phyloP scores from a whole-genome alignment of 805 yeast species.

The Cyberlindnera galapagoensis region DNA sequence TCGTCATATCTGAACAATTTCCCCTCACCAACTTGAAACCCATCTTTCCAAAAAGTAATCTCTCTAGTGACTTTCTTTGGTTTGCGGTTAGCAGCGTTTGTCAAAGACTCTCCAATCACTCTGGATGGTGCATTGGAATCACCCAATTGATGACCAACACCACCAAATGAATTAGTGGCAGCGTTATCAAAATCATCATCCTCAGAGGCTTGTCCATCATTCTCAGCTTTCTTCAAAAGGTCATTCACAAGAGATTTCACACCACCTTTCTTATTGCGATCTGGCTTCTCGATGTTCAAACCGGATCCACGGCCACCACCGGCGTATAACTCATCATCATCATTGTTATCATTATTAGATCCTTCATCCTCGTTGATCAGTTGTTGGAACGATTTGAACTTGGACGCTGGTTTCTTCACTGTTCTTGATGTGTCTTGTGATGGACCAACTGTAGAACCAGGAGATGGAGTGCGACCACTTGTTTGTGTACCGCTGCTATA shows the following conservation, averaged over 20 bases:
- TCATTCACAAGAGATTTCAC: constrained; percentile 45
- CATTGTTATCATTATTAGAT: constrained; percentile 46
- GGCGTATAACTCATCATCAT: constrained; percentile 56
- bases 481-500: constrained; percentile 21
- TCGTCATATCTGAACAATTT: constrained; percentile 82
- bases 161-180: constrained; percentile 28
- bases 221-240: constrained; percentile 61
- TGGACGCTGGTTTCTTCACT: constrained; percentile 15
- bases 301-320: constrained; percentile 70
- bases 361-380: constrained; percentile 31
- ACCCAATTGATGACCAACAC: constrained; percentile 38
- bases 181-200: constrained; percentile 29
- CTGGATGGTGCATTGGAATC: constrained; percentile 27
- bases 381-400: constrained; percentile 34
- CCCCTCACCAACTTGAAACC: constrained; percentile 94
- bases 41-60: constrained; percentile 93
- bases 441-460: no score
- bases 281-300: constrained; percentile 72
- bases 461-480: constrained; percentile 3
- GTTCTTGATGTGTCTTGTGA: constrained; percentile 1
- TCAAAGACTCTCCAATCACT: constrained; percentile 31
- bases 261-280: constrained; percentile 24
- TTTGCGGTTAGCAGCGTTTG: constrained; percentile 24
- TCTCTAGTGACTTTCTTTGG: constrained; percentile 61
- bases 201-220: constrained; percentile 31